Evolutionary conservation across 306 rosid species (phyloP).

Genomic region (Gleditsia sinensis): DNA sequence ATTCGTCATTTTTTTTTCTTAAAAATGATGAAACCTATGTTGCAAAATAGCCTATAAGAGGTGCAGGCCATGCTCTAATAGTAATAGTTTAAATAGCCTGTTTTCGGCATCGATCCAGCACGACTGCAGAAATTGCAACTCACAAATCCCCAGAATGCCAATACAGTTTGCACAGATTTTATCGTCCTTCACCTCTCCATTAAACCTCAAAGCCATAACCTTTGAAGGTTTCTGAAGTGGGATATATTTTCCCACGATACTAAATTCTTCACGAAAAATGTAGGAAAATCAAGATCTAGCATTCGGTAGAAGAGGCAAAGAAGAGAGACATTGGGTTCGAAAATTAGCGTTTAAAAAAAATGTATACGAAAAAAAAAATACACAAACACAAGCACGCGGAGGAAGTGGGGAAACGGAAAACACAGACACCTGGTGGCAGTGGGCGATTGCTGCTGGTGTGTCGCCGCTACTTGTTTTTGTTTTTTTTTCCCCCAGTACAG

Average conservation of each 20-base stretch:
- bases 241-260: slow-evolving; percentile 15
- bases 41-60: slow-evolving; percentile 21
- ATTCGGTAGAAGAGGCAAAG: slow-evolving; percentile 20
- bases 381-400: not conserved
- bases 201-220: slow-evolving; percentile 19
- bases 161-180: slow-evolving; percentile 31
- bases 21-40: slow-evolving; percentile 42
- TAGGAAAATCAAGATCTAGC: slow-evolving; percentile 49
- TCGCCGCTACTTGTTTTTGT: not conserved
- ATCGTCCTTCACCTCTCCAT: slow-evolving; percentile 2
- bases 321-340: slow-evolving; percentile 33
- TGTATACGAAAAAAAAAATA: not conserved
- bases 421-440: not conserved
- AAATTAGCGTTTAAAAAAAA: not conserved
- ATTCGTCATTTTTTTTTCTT: not conserved
- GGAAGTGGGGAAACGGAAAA: not conserved
- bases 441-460: not conserved
- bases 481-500: no score
- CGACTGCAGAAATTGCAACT: slow-evolving; percentile 32
- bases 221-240: slow-evolving; percentile 34
- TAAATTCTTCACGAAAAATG: not conserved
- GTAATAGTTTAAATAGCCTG: slow-evolving; percentile 30
- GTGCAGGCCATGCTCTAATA: slow-evolving; percentile 36
- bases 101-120: slow-evolving; percentile 52
- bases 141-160: slow-evolving; percentile 42